Conservation (phyloP, 2,329 filamentous ascomycete species). For the Cladophialophora chaetospira region DNA sequence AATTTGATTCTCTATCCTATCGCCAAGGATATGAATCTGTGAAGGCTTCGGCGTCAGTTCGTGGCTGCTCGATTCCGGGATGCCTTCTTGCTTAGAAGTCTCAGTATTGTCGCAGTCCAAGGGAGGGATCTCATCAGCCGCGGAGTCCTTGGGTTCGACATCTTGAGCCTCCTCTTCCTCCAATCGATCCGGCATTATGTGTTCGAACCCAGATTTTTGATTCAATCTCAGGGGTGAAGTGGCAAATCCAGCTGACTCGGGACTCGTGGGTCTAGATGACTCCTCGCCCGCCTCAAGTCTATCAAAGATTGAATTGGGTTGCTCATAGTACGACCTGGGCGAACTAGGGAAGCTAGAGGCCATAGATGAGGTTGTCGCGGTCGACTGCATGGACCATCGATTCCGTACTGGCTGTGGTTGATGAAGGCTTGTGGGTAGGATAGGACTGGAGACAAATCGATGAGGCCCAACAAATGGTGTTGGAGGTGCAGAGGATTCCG, state of each 20-base stretch:
- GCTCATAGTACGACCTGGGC: constrained; percentile 68
- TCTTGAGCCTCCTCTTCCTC: constrained; percentile 8
- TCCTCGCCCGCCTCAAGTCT: constrained; percentile 64
- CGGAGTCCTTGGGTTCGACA: background rate
- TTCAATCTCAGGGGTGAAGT: constrained; percentile 62
- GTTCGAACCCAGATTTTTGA: background rate
- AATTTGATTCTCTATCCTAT: background rate
- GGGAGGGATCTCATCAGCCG: background rate
- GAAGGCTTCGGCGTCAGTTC: constrained; percentile 29
- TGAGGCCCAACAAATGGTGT: constrained; percentile 38
- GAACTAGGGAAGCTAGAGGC: constrained; percentile 78
- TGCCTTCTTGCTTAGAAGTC: background rate
- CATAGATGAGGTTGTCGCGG: constrained; percentile 61
- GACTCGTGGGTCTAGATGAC: constrained; percentile 76
- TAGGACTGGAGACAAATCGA: constrained; percentile 37
- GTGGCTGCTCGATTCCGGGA: constrained; percentile 6
- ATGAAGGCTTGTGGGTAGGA: constrained; percentile 43
- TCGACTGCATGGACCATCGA: constrained; percentile 67
- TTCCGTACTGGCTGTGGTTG: constrained; percentile 57
- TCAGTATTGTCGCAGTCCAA: background rate
- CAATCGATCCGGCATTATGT: background rate
- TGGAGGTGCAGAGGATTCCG: constrained; percentile 36
- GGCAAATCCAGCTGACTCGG: constrained; percentile 66
- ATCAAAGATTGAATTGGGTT: constrained; percentile 77
- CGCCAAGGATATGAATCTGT: constrained; percentile 17